phyloP scores from a whole-genome alignment of 1,284 basidiomycete species.

The Acaromyces ingoldii region DNA sequence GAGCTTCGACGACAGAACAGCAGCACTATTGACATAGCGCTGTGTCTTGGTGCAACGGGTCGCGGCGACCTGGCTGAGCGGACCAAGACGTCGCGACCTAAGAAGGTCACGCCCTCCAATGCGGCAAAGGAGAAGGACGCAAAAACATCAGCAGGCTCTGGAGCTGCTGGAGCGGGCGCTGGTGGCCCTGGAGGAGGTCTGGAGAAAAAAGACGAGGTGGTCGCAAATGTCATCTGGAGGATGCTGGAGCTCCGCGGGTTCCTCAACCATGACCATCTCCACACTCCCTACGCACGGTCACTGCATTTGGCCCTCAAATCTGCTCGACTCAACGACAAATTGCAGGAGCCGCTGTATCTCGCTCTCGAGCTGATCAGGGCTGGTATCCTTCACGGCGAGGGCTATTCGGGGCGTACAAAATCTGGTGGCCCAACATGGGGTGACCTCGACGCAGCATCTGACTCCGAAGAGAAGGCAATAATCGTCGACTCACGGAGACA shows the following conservation, averaged over 20 bases:
- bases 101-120: background rate
- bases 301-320: constrained; percentile 74
- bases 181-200: constrained; percentile 54
- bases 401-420: constrained; percentile 80
- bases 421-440: constrained; percentile 94
- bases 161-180: background rate
- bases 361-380: constrained; percentile 83
- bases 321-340: constrained; percentile 87
- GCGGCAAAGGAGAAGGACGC: background rate
- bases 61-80: constrained; percentile 33
- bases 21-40: constrained; percentile 91
- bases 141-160: background rate
- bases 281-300: constrained; percentile 77
- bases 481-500: constrained; percentile 47
- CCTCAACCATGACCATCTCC: constrained; percentile 76
- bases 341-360: constrained; percentile 90
- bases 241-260: constrained; percentile 96
- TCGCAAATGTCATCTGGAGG: constrained; percentile 96
- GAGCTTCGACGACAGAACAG: constrained; percentile 93
- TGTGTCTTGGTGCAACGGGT: constrained; percentile 82
- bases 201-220: constrained; percentile 97
- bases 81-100: constrained; percentile 31
- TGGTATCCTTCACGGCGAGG: constrained; percentile 86
- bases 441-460: constrained; percentile 59
- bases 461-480: constrained; percentile 55